phyloP scores from a whole-genome alignment of 139 green algal genomes.

The Micractinium sp. region DNA sequence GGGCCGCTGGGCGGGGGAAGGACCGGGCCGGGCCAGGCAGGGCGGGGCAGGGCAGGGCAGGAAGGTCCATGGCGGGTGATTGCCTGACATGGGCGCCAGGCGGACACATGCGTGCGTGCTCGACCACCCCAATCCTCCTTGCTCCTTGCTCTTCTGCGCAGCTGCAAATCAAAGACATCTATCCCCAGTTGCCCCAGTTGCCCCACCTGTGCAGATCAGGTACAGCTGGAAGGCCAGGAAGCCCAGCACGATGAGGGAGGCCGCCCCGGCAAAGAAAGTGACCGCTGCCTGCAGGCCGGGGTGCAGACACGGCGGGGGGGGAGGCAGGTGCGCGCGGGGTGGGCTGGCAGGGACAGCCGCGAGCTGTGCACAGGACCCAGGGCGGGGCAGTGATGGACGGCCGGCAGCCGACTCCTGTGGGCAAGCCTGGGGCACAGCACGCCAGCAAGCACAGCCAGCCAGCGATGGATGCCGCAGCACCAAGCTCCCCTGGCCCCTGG shows the following conservation, averaged over 20 bases:
- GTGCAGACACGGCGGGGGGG: too few relatives aligned
- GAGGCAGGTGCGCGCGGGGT: not conserved
- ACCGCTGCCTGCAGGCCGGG: constrained; percentile 8
- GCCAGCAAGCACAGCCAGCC: not conserved
- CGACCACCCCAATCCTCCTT: too few relatives aligned
- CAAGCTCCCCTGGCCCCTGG: not conserved
- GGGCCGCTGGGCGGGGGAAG: not conserved
- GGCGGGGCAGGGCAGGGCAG: not conserved
- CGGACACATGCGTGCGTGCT: not conserved
- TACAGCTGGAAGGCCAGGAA: constrained; percentile 42
- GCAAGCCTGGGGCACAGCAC: too few relatives aligned
- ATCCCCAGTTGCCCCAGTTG: constrained; percentile 33
- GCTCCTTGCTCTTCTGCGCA: too few relatives aligned
- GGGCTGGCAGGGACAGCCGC: not conserved
- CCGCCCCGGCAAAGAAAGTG: constrained; percentile 23
- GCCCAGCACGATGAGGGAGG: constrained; percentile 12
- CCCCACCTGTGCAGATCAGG: constrained; percentile 21
- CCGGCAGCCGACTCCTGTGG: too few relatives aligned
- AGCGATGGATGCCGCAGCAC: not conserved
- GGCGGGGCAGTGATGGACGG: too few relatives aligned
- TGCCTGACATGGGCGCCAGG: too few relatives aligned
- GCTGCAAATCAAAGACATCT: too few relatives aligned
- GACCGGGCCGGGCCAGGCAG: not conserved
- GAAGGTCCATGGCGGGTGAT: too few relatives aligned
- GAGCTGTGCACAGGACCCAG: too few relatives aligned